A percentile compares a stretch with the other conserved stretches of the same genome.
Evolutionary conservation across 2,329 filamentous ascomycete genomes (phyloP).

Genomic region (Nothopassalora personata): DNA sequence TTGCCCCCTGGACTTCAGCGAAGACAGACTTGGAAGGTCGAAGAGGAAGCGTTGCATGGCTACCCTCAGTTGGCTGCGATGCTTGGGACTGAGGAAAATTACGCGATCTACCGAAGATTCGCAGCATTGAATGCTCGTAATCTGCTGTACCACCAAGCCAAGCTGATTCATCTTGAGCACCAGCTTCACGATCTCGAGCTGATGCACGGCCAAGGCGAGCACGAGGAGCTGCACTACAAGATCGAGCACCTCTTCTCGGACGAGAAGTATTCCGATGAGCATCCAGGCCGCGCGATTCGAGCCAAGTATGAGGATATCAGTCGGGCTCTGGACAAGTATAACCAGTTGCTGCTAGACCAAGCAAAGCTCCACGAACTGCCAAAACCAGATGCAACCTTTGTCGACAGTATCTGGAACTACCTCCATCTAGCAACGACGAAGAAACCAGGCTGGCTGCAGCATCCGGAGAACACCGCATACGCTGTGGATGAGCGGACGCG

Average conservation of each 20-base stretch:
- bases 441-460: slow-evolving; percentile 16
- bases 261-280: slow-evolving; percentile 3
- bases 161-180: slow-evolving; percentile 22
- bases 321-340: slow-evolving; percentile 14
- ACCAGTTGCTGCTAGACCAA: slow-evolving; percentile 16
- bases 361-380: slow-evolving; percentile 12
- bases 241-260: slow-evolving; percentile 14
- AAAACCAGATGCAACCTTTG: slow-evolving; percentile 13
- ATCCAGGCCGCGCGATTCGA: slow-evolving; percentile 8
- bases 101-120: slow-evolving; percentile 24
- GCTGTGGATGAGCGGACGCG: slow-evolving; percentile 13
- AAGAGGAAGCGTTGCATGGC: slow-evolving; percentile 16
- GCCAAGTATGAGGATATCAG: slow-evolving; percentile 12
- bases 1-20: slow-evolving; percentile 8
- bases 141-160: slow-evolving; percentile 26
- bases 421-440: slow-evolving; percentile 6
- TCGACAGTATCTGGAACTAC: slow-evolving; percentile 14
- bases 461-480: slow-evolving; percentile 23
- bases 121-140: slow-evolving; percentile 22
- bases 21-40: slow-evolving; percentile 9
- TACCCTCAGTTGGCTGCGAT: slow-evolving; percentile 20
- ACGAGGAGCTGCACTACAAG: slow-evolving; percentile 17
- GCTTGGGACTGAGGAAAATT: slow-evolving; percentile 15
- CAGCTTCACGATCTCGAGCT: slow-evolving; percentile 20
- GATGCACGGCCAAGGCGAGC: slow-evolving; percentile 4